Conservation (phyloP, 306 rosid genomes). For the Echinosophora koreensis region DNA sequence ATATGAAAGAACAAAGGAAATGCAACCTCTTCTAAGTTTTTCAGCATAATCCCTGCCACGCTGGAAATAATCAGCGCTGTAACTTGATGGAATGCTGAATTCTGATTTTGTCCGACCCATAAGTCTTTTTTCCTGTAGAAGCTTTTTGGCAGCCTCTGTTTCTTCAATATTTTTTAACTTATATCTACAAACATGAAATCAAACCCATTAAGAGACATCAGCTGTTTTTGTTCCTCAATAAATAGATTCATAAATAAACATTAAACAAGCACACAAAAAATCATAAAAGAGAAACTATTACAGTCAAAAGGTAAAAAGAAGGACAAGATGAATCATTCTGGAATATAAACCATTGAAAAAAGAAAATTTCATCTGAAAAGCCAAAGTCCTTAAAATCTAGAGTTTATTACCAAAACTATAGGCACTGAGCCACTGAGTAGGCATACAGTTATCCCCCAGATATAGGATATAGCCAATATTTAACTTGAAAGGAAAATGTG, state of each 20-base stretch:
- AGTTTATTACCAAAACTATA: slow-evolving; percentile 32
- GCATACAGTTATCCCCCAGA: slow-evolving; percentile 26
- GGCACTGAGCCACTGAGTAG: background rate
- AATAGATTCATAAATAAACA: background rate
- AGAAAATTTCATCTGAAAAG: slow-evolving; percentile 4
- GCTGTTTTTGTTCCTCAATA: background rate
- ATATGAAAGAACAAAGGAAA: slow-evolving; percentile 28
- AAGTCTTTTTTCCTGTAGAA: slow-evolving; percentile 94
- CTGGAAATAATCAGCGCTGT: slow-evolving; percentile 96
- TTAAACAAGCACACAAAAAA: slow-evolving; percentile 5
- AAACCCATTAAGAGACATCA: slow-evolving; percentile 31
- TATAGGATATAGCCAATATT: background rate
- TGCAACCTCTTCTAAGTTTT: slow-evolving; percentile 88
- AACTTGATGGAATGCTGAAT: slow-evolving; percentile 87
- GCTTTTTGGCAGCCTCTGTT: slow-evolving; percentile 97
- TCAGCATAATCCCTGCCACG: slow-evolving; percentile 99
- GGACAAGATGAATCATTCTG: slow-evolving; percentile 19
- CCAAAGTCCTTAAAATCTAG: background rate
- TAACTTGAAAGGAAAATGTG: slow-evolving; percentile 5
- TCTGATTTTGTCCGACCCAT: slow-evolving; percentile 84
- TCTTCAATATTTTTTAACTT: slow-evolving; percentile 94
- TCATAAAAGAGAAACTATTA: slow-evolving; percentile 3
- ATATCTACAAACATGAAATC: slow-evolving; percentile 62
- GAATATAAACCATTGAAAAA: slow-evolving; percentile 16
- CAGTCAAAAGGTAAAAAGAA: slow-evolving; percentile 15